Base-by-base conservation (phyloP, 164 flowering plant species). In the Sedum album region DNA sequence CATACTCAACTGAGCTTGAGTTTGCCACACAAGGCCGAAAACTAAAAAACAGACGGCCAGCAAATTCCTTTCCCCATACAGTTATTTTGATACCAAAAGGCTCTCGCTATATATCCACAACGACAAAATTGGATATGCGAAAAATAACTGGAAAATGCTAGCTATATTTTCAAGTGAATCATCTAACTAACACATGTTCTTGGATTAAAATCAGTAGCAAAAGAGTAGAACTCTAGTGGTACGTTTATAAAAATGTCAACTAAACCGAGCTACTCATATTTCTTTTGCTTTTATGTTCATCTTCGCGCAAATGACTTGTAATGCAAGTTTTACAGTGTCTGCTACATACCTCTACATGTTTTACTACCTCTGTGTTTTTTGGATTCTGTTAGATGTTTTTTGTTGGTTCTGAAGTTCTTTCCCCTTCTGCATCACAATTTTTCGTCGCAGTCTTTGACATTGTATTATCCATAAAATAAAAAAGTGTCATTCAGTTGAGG, bases 1-100 rank as follows among this genome's bases (percentile, higher is more conserved):
- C 77, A 79, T 14, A 66, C 79, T 65, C 70, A 93, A 30, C 4
- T 83, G 78, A 66, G 83, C 95, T 18, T 75, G 74, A 68, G 74
- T 66, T 39, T 79, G 76, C 31, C 75, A 73, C 11, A 82, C 0
- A n/a, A 74, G 35, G 7, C 72, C 82, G 4, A 83, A 42, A 73
- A 78, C 30, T 60, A 67, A 66, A 28, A 81, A 11, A 26, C 73
- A 15, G 60, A 82, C 33, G 30, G 62, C 71, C 35, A 69, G 64
- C 17, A 70, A 23, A 70, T 26, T 25, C 28, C 5, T 21, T 46
- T 14, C 21, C 71, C 70, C 73, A 77, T 77, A 42, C 63, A 18
- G 7, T 36, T 41, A 35, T 26, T 67, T 21, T 13, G 46, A 41
- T 51, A n/a, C n/a, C n/a, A n/a, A n/a, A n/a, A n/a, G n/a, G n/a